Evolutionary conservation across 2,329 filamentous ascomycete genomes (phyloP), one percentile per base, ranked within the genome.

Genomic region (Plectosphaerella cucumerina): DNA sequence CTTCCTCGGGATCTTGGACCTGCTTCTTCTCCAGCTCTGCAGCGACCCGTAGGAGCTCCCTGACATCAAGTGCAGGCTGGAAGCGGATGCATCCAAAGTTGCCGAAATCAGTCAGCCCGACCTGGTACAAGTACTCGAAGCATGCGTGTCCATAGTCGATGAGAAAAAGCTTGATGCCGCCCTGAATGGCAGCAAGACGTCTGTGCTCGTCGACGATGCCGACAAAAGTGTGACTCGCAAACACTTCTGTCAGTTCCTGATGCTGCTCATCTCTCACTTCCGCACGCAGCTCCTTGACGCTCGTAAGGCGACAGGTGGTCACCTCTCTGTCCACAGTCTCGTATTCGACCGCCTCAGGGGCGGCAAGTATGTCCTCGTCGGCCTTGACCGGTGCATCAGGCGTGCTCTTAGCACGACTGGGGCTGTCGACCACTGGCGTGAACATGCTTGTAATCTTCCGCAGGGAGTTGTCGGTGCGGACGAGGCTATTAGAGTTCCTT

Each of bases 381-480:
- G n/a, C n/a, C 3, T 49, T 54, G 37, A 56, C 48, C 39, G 12
- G n/a, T 35, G 43, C 39, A 14, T 37, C 49, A 21, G 52, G 51
- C 14, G 51, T 55, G n/a, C 57, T 53, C 5, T 60, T 57, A 14
- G 60, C 58, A 35, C 56, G 50, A 11, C n/a, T 2, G 26, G 52
- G 47, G 2, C 48, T 31, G 31, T 44, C 44, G 23, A 47, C 54
- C 6, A 47, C 70, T 17, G 84, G 78, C n/a, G 84, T 78, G 31
- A 99, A 82, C 93, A 99, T 97, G 54, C 89, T 91, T 0, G 94
- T 99, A 56, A 99, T 99, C 67, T 99, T 99, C 52, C 92, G 87
- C 57, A 90, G 78, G 53, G 86, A 89, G 1, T 89, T 85, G 65
- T 99, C 94, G 11, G 93, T 97, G 18, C 94, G 85, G 3, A 99